Base-by-base conservation (phyloP, 2,329 filamentous ascomycete genomes). In the Fusarium euwallaceae region DNA sequence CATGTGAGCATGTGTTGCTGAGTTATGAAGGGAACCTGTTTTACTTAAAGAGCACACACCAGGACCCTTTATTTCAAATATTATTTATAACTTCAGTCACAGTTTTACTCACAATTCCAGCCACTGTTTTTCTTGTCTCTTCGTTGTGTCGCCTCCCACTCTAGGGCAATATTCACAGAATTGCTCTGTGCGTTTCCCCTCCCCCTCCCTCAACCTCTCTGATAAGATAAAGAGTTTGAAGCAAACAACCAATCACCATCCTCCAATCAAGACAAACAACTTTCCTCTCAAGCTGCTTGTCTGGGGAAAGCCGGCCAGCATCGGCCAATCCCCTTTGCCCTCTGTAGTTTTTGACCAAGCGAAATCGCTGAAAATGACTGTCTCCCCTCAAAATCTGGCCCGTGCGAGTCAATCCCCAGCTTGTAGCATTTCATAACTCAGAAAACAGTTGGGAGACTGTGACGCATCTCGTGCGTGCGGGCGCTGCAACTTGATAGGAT, bases 221-320 rank as follows among this genome's bases (percentile, higher is more conserved):
- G 71, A 74, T 74, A 71, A 73, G 67, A 71, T 69, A 69, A 56
- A 48, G 24, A 17, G 2, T 24, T 29, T 14, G 4, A 51, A 14
- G 1, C 11, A 39, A 39, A 6, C 37, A 27, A 4, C 67, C 71
- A 73, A 73, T 74, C 67, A 68, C 8, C n/a, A 24, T 5, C 45
- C 34, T 20, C 14, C n/a, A 45, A 17, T 66, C 24, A 12, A 20
- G 36, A 34, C 39, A 22, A 20, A 32, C 63, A 60, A 59, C 63
- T 65, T 51, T 1, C 14, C n/a, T 29, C 16, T 58, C n/a, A 32
- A 61, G 59, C 59, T 11, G 9, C 20, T 34, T 20, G n/a, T 43
- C 48, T 69, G 69, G 58, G 56, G 65, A 71, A 71, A 71, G 27
- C 37, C 34, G 39, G 27, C 45, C 48, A 71, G 34, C 29, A 17